These are phyloP conservation scores for Botrytis fragariae DNA, from an alignment of 2,329 filamentous ascomycete genomes.

Conservation along the genomic window DNA sequence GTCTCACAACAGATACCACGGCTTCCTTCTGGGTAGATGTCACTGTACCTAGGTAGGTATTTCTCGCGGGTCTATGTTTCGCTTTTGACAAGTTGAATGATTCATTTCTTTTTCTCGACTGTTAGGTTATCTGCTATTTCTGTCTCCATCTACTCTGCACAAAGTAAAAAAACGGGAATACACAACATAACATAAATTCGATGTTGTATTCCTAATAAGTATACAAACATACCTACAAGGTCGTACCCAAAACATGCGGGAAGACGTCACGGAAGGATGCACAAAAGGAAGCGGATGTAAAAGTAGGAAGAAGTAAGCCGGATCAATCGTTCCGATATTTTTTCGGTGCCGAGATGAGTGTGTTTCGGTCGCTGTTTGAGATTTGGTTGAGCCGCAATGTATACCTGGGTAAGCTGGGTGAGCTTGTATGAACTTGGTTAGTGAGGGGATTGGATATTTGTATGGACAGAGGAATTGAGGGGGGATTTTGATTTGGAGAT, in stretches of 20 bases:
- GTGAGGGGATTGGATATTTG: neutral
- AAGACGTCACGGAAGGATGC: slow-evolving; percentile 8
- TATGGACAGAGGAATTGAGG: neutral
- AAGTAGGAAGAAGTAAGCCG: neutral
- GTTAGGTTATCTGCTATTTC: no score
- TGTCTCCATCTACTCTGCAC: neutral
- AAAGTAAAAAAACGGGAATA: neutral
- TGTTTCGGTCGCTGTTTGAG: neutral
- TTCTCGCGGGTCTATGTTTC: neutral
- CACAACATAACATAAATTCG: neutral
- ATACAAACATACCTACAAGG: neutral
- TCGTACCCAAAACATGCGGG: neutral
- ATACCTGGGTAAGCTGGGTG: neutral
- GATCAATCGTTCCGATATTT: neutral
- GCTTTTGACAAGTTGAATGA: neutral
- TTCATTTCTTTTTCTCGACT: neutral
- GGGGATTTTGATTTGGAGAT: neutral
- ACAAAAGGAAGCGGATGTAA: neutral
- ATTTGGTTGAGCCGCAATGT: neutral
- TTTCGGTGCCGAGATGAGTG: neutral
- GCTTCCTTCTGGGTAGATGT: neutral
- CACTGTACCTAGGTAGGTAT: neutral
- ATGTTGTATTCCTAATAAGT: neutral
- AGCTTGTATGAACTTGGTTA: neutral
- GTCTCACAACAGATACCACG: neutral